Evolutionary conservation across 2,329 filamentous ascomycete genomes (phyloP), one percentile per base, ranked within the genome.

Genomic region (Venturia aucupariae): DNA sequence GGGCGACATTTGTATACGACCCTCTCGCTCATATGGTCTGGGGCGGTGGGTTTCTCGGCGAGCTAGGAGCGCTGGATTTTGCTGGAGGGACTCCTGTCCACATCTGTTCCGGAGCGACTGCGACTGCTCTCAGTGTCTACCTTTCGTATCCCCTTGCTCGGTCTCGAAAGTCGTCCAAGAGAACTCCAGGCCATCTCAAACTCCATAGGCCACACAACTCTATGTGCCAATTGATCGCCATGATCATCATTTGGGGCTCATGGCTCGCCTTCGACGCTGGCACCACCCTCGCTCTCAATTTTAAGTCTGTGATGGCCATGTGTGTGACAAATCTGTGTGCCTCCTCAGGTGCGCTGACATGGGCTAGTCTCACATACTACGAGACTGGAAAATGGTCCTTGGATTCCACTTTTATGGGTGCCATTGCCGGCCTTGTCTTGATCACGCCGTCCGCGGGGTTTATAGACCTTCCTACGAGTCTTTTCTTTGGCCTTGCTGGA

Each of bases 11-110:
- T 66, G 89, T 96, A 73, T 96, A 96, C 76, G 90, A 96, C 71
- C 90, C 91, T 2, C 91, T 96, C 72, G 92, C 92, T 55, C 96
- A 90, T 82, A 96, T 92, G 92, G 95, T 90, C 7, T 96, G 92
- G 92, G 96, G 96, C 74, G 79, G 80, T 39, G 92, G 92, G 24
- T 96, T 92, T 91, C 86, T 87, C 13, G 89, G 83, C 75, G 81
- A 84, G 68, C 83, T 94, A 77, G 91, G 91, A 59, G 90, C 89
- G 35, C 83, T 95, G 51, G 92, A 96, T 76, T 96, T 94, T 71
- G 92, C 92, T 27, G 91, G 92, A 67, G 92, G 92, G 70, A 95
- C 91, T 2, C 91, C 92, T 0, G 92, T 96, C 63, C 92, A 96
- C 74, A 94, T 96, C 70, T 81, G 90, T 1, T 93, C 90, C 2